Base-by-base conservation (phyloP, 1,139 yeast genomes). In the Taphrina wiesneri region DNA sequence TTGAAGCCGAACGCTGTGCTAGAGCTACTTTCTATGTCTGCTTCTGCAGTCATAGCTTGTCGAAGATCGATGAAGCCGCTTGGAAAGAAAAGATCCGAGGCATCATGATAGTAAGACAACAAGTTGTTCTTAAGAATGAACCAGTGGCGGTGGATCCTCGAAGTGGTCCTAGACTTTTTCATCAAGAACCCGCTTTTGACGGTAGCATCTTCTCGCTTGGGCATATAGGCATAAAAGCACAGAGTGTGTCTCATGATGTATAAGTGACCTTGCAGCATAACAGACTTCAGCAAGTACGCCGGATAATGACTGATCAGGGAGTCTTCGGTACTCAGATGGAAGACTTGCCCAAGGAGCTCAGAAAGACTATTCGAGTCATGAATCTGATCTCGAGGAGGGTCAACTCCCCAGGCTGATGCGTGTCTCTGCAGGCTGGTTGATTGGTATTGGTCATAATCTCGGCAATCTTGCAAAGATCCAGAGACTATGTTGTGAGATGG, bases 41-140 rank as follows among this genome's bases (percentile, higher is more conserved):
- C 65, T 15, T 23, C 39, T 11, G 52, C 46, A 11, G 49, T 43
- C 53, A 83, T 73, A 13, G 92, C 90, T 17, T 83, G 80, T 63
- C 86, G 80, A 67, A 90, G 78, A 73, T 90, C 96, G 54, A 93
- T 85, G 0, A 90, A 86, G 41, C 88, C 78, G 5, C 81, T 79
- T 0, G 98, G 98, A 77, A 91, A 91, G 75, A 91, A 91, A 25
- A 88, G 77, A 66, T 90, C 96, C 0, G 90, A 86, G 0, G 96
- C 83, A 4, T 85, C 84, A 9, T 83, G 77, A 74, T 88, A 91
- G 59, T 90, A 81, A 2, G 90, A 81, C 25, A 92, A 79, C 0
- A 92, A 83, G 65, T 86, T 86, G 51, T 86, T 85, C 70, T 88
- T 80, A 67, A 92, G 77, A 1, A 90, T 83, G 15, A 91, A 90